A percentile compares a stretch with the other conserved stretches of the same genome.
Evolutionary conservation across 148 eudicot species (phyloP).

Genomic region (Camellia japonica): DNA sequence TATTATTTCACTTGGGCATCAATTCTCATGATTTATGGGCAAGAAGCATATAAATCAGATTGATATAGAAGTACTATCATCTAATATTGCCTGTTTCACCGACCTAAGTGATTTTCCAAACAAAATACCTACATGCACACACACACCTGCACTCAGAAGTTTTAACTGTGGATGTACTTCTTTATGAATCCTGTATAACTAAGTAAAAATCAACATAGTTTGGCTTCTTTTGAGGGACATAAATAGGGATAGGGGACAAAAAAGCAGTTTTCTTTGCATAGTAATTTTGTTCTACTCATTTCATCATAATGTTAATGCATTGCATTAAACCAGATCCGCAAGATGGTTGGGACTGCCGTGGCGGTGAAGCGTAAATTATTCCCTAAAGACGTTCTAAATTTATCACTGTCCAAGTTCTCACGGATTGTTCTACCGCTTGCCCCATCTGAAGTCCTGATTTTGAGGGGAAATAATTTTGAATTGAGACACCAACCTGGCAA

Average conservation of each 20-base stretch:
- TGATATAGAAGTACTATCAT: background rate
- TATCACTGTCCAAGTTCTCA: constrained; percentile 78
- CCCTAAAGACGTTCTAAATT: constrained; percentile 63
- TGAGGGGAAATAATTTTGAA: constrained; percentile 72
- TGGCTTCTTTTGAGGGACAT: background rate
- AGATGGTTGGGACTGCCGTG: constrained; percentile 94
- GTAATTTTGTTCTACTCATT: background rate
- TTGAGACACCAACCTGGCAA: constrained; percentile 65
- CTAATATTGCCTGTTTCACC: background rate
- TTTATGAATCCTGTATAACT: background rate
- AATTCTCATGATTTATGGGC: constrained; percentile 7
- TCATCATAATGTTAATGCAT: background rate
- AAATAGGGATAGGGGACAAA: background rate
- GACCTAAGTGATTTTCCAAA: constrained; percentile 7
- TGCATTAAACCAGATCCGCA: constrained; percentile 67
- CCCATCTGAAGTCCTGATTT: constrained; percentile 75
- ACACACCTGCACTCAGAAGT: background rate
- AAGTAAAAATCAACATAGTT: background rate
- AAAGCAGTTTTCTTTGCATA: background rate
- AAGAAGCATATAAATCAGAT: background rate
- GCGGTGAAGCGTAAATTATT: constrained; percentile 82
- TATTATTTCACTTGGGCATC: background rate
- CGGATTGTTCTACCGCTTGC: constrained; percentile 83
- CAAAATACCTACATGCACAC: background rate
- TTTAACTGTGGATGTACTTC: background rate